Base-by-base conservation (phyloP, 352 stramenopile species). In the Phytophthora nicotianae region DNA sequence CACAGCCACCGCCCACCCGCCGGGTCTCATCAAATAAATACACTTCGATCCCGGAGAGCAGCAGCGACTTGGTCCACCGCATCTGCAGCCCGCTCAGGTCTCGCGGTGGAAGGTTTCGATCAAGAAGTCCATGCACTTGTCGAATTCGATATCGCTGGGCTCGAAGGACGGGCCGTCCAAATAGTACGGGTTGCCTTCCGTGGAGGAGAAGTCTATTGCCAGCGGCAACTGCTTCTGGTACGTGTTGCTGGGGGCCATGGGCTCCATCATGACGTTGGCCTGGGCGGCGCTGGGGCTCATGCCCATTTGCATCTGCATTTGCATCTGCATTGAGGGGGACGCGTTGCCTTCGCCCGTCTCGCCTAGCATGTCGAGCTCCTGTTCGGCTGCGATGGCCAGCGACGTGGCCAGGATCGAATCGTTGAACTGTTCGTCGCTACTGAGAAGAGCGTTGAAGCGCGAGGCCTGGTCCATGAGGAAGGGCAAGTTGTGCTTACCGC, bases 41-140 rank as follows among this genome's bases (percentile, higher is more conserved):
- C 48, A 65, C 70, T 70, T 69, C 56, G 61, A 74, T 71, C 68
- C 57, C 57, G 37, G 43, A 41, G 48, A 60, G 48, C 41, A 21
- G 35, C 32, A 33, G 50, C 32, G 27, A 20, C 17, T 33, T n/a
- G 16, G 37, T 24, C 38, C 24, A 35, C 17, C 4, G 20, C 33
- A 53, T 26, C 11, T 38, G 19, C 20, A n/a, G 26, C 29, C 35
- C 32, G 51, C 59, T 71, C n/a, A 83, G 4, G 58, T 57, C 40
- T 87, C 77, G 58, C 73, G 75, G 56, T 87, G 77, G 68, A 88
- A 80, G 7, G 81, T 86, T 59, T 86, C 79, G 70, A 91, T 91
- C 43, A 91, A 68, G 52, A 91, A 91, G 62, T 91, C 82, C 65
- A 91, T 91, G 58, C 79, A 91, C 58, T 89, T 88, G 60, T 89